These are phyloP conservation scores for Wickerhamomyces kurtzmanii DNA, from an alignment of 805 yeast species.

Conservation along the genomic window DNA sequence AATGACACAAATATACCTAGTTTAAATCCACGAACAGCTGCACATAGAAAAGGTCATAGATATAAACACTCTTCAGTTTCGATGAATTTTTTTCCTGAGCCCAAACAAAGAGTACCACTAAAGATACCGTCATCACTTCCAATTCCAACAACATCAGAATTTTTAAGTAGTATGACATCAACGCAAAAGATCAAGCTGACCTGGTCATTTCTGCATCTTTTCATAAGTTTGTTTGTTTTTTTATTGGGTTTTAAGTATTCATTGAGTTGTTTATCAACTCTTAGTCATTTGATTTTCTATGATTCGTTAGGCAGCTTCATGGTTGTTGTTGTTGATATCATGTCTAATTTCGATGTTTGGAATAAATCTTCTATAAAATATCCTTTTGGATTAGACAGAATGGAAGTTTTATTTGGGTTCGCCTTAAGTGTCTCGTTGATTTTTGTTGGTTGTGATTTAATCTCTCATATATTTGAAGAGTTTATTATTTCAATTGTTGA, in stretches of 20 bases:
- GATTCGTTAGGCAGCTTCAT: conserved; percentile 74
- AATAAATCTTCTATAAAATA: conserved; percentile 66
- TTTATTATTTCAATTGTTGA: conserved; percentile 31
- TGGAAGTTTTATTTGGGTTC: conserved; percentile 82
- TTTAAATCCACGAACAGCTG: conserved; percentile 35
- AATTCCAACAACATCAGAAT: conserved; percentile 42
- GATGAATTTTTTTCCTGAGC: conserved; percentile 92
- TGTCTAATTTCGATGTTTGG: conserved; percentile 94
- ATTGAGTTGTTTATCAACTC: conserved; percentile 55
- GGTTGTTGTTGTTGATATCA: conserved; percentile 61
- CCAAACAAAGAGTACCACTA: conserved; percentile 63
- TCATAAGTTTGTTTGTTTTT: conserved; percentile 46
- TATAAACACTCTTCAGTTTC: conserved; percentile 95
- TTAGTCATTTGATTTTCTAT: conserved; percentile 81
- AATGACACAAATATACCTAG: conserved; percentile 15
- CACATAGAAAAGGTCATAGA: conserved; percentile 86
- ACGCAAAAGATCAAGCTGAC: conserved; percentile 48
- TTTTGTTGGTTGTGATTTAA: conserved; percentile 84
- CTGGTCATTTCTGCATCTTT: conserved; percentile 52
- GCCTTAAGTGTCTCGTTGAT: conserved; percentile 76
- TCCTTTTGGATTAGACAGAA: conserved; percentile 91
- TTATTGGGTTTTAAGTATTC: conserved; percentile 46
- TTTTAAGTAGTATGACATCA: conserved; percentile 44
- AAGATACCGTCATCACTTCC: conserved; percentile 62
- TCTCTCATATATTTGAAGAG: conserved; percentile 84